These are phyloP conservation scores for Colletotrichum incanum DNA, from an alignment of 2,329 filamentous ascomycete genomes.

Conservation along the genomic window DNA sequence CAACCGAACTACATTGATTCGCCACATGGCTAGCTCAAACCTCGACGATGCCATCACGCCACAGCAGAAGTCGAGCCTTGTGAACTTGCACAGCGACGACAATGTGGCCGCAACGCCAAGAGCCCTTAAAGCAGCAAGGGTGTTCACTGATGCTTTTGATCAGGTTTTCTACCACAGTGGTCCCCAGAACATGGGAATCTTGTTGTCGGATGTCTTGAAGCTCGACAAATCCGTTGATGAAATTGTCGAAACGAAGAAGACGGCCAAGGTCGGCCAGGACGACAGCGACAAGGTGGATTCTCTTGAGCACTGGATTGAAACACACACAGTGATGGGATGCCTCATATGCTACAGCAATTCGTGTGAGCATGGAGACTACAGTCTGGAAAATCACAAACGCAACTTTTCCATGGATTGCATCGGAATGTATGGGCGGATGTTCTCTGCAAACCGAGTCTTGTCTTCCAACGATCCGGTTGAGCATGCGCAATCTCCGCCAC, in stretches of 20 bases:
- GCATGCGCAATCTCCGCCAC: conserved; percentile 40
- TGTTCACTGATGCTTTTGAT: conserved; percentile 72
- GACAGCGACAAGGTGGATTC: conserved; percentile 52
- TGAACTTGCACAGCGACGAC: conserved; percentile 64
- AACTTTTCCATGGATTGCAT: conserved; percentile 66
- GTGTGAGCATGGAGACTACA: conserved; percentile 74
- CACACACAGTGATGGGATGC: conserved; percentile 70
- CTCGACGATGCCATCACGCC: conserved; percentile 66
- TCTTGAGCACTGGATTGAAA: conserved; percentile 60
- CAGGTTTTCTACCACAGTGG: conserved; percentile 63
- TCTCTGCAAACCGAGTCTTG: conserved; percentile 37
- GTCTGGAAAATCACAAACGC: conserved; percentile 65
- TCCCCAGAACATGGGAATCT: conserved; percentile 56
- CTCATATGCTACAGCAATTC: conserved; percentile 73
- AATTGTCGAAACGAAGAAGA: conserved; percentile 68
- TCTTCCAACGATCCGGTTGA: conserved; percentile 28
- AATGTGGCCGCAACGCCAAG: conserved; percentile 55
- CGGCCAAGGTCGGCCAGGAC: conserved; percentile 62
- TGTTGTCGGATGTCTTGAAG: conserved; percentile 67
- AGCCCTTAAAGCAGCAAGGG: conserved; percentile 60
- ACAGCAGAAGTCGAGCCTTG: conserved; percentile 68
- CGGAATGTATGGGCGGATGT: conserved; percentile 43
- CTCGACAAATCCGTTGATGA: conserved; percentile 70
- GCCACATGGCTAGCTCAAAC: conserved; percentile 67
- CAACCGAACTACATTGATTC: conserved; percentile 67